Evolutionary conservation across 2,329 filamentous ascomycete genomes (phyloP), one percentile per base, ranked within the genome.

Genomic region (Triangularia setosa): DNA sequence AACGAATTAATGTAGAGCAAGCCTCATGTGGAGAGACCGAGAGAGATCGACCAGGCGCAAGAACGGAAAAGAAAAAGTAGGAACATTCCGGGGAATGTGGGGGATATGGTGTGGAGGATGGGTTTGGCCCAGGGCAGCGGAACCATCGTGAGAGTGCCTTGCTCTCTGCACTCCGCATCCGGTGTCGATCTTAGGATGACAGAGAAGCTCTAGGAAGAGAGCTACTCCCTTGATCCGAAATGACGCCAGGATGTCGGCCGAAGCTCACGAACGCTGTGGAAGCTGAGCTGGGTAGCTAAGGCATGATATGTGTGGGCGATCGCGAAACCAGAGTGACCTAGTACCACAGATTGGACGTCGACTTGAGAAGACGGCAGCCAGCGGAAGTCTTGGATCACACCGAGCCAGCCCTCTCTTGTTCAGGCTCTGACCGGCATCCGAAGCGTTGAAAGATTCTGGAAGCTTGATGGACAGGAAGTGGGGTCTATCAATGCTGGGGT

Each of bases 381-480:
- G 59, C 65, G 55, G 67, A 52, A 61, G 59, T 23, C 35, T 33
- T 33, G 48, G 62, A 57, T 35, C 23, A 25, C n/a, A 30, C 56
- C 40, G 55, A 40, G 48, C 64, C 61, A 66, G 62, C 44, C 64
- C 61, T 67, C 30, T 58, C 35, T 21, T 63, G 30, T 30, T 63
- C 60, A 63, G 66, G 65, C 60, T 69, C 65, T 65, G 62, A 69
- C 68, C 69, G 69, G 69, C 68, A 68, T 64, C 68, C 69, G 69
- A 63, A 65, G 61, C 59, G 53, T 63, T 62, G 33, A 64, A 64
- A 65, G 64, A 62, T 71, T 71, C 69, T 68, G 56, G 69, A 71
- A 71, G 66, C 59, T 40, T 53, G 59, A 63, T 62, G 55, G 60
- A 52, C 60, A 59, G 68, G 33, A 62, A 64, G 64, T 63, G 63